These are phyloP conservation scores for Favolaschia claudopus DNA, from an alignment of 768 basidiomycete species.

Conservation along the genomic window DNA sequence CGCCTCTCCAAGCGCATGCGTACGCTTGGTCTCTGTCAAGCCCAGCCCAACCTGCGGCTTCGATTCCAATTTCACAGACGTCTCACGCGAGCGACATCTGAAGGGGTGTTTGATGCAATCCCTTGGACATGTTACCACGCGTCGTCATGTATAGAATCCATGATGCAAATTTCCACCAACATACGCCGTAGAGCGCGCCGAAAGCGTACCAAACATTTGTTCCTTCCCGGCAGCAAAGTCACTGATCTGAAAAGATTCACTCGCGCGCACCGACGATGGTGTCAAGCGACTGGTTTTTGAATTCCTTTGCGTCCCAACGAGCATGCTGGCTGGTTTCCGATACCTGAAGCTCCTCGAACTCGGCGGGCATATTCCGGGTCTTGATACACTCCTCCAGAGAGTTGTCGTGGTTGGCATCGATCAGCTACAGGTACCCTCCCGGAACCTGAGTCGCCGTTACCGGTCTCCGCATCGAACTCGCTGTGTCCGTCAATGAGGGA, in stretches of 20 bases:
- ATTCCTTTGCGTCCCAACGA: slow-evolving; percentile 88
- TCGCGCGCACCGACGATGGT: slow-evolving; percentile 99
- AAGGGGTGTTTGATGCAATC: too few relatives aligned
- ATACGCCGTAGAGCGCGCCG: slow-evolving; percentile 94
- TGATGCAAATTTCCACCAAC: slow-evolving; percentile 99
- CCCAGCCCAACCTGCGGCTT: too few relatives aligned
- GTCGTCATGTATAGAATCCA: too few relatives aligned
- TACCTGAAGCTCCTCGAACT: slow-evolving; percentile 92
- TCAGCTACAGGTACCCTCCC: slow-evolving; percentile 99
- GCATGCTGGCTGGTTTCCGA: slow-evolving; percentile 92
- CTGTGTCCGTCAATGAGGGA: slow-evolving; percentile 98
- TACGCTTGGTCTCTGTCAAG: too few relatives aligned
- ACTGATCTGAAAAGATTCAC: slow-evolving; percentile 99
- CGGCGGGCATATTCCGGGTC: slow-evolving; percentile 95
- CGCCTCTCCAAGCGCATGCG: too few relatives aligned
- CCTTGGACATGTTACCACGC: slow-evolving; percentile 99
- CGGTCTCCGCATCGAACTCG: slow-evolving; percentile 91
- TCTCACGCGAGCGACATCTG: too few relatives aligned
- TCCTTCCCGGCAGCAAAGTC: slow-evolving; percentile 99
- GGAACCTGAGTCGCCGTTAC: slow-evolving; percentile 94
- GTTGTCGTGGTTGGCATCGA: slow-evolving; percentile 99
- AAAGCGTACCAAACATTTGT: slow-evolving; percentile 97
- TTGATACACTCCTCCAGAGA: slow-evolving; percentile 99
- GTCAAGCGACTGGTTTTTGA: slow-evolving; percentile 84
- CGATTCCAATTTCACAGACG: too few relatives aligned